Conservation (phyloP, 1,284 basidiomycete species). For the Cryptococcus sp. region DNA sequence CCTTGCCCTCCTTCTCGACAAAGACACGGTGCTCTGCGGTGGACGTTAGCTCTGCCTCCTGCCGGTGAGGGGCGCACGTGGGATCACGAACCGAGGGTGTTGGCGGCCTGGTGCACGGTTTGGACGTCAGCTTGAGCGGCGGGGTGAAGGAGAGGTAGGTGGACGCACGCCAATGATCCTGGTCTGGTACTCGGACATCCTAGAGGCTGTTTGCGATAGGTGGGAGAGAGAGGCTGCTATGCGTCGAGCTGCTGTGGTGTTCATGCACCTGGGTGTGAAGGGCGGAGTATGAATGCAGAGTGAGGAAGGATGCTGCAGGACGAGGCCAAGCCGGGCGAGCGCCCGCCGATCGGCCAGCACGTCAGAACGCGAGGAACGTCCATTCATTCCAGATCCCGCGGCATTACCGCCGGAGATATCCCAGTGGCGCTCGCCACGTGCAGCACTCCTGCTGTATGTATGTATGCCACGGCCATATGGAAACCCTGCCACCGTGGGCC, state of each 20-base stretch:
- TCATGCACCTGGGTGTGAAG: constrained; percentile 15
- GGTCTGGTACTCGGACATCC: constrained; percentile 32
- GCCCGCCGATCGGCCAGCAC: too few relatives aligned
- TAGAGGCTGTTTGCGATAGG: background rate
- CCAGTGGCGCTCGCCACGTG: too few relatives aligned
- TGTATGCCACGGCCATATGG: too few relatives aligned
- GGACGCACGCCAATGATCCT: constrained; percentile 35
- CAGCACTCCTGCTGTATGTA: too few relatives aligned
- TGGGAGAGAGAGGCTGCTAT: constrained; percentile 10
- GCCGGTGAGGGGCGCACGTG: background rate
- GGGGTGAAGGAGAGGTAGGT: background rate
- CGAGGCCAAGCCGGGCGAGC: too few relatives aligned
- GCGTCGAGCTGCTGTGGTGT: constrained; percentile 21
- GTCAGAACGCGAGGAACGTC: too few relatives aligned
- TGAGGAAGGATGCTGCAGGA: background rate
- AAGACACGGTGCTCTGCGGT: constrained; percentile 84
- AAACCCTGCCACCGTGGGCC: too few relatives aligned
- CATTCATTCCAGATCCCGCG: too few relatives aligned
- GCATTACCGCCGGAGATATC: too few relatives aligned
- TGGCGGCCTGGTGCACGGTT: constrained; percentile 57
- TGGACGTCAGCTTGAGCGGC: background rate
- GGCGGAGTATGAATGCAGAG: background rate
- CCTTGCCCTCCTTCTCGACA: constrained; percentile 81
- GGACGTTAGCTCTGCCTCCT: constrained; percentile 16
- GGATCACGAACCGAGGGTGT: constrained; percentile 75